Conservation (phyloP, 1,139 yeast genomes). For the Candida tropicalis region DNA sequence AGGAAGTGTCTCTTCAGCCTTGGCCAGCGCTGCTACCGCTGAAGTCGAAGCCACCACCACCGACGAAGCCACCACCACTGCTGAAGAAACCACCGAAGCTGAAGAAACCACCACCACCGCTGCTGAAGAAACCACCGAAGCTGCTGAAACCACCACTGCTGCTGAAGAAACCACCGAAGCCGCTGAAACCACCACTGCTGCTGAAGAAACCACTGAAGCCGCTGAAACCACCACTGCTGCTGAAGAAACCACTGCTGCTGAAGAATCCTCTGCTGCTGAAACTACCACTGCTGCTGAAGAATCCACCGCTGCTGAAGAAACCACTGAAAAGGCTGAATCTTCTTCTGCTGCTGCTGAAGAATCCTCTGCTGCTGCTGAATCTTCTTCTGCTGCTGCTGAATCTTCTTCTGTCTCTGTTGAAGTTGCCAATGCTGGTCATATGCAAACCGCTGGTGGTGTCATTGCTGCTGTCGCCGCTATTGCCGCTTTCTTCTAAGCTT, state of each 20-base stretch:
- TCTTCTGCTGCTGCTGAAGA: constrained; percentile 9
- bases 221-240: constrained; percentile 9
- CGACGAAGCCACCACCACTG: constrained; percentile 7
- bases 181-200: constrained; percentile 5
- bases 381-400: constrained; percentile 10
- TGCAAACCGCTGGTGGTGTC: constrained; percentile 16
- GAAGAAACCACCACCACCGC: constrained; percentile 3
- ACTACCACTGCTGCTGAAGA: too few relatives aligned
- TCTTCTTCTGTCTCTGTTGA: constrained; percentile 8
- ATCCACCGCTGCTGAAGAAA: constrained; percentile 9
- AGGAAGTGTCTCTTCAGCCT: constrained; percentile 32
- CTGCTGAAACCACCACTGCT: constrained; percentile 9
- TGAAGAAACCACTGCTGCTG: constrained; percentile 6
- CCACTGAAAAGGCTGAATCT: constrained; percentile 6
- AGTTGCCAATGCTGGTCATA: constrained; percentile 11
- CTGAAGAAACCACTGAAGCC: constrained; percentile 10
- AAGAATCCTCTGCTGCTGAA: constrained; percentile 5
- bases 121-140: constrained; percentile 8
- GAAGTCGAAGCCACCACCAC: constrained; percentile 1
- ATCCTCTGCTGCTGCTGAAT: constrained; percentile 8
- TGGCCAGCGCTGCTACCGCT: constrained; percentile 17
- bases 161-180: constrained; percentile 8
- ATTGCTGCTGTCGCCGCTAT: constrained; percentile 16
- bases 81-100: constrained; percentile 10
- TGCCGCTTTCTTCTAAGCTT: constrained; percentile 12